Evolutionary conservation across 2,329 filamentous ascomycete genomes (phyloP).

Genomic region (Pezicula rhizophila): DNA sequence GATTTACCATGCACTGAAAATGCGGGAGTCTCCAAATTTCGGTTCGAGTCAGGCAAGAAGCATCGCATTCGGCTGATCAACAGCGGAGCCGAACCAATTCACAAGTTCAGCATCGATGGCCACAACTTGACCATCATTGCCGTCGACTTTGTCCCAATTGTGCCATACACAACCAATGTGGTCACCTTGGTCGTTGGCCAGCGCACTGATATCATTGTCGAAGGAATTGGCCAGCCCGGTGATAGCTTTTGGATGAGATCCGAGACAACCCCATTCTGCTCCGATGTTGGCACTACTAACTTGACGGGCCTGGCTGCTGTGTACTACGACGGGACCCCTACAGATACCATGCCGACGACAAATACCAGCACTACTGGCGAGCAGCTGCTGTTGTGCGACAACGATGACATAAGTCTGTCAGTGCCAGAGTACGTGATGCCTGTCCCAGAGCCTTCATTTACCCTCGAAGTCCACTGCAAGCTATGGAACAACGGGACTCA

Average conservation of each 20-base stretch:
- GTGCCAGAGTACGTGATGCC: constrained; percentile 41
- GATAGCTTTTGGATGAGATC: constrained; percentile 55
- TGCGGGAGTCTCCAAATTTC: constrained; percentile 28
- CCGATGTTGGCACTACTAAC: constrained; percentile 39
- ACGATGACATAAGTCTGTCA: constrained; percentile 48
- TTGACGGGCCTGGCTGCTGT: constrained; percentile 49
- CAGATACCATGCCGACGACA: constrained; percentile 40
- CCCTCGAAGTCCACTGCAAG: constrained; percentile 26
- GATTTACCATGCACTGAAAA: constrained; percentile 14
- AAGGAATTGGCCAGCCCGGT: constrained; percentile 35
- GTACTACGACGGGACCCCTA: constrained; percentile 57
- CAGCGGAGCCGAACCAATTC: constrained; percentile 32
- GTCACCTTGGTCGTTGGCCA: constrained; percentile 46
- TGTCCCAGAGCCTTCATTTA: not conserved
- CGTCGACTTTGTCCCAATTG: constrained; percentile 46
- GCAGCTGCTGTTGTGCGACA: constrained; percentile 43
- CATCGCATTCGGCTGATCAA: constrained; percentile 45
- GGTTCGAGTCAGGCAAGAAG: constrained; percentile 35
- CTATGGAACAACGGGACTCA: constrained; percentile 24
- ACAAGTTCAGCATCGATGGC: constrained; percentile 43
- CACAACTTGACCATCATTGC: constrained; percentile 52
- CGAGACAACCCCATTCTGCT: constrained; percentile 42
- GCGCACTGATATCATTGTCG: constrained; percentile 31
- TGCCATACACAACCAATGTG: constrained; percentile 40
- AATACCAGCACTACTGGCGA: constrained; percentile 43